A percentile compares a stretch with the other conserved stretches of the same genome.
Evolutionary conservation across 2,329 filamentous ascomycete genomes (phyloP).

Genomic region (Colletotrichum tamarilloi): DNA sequence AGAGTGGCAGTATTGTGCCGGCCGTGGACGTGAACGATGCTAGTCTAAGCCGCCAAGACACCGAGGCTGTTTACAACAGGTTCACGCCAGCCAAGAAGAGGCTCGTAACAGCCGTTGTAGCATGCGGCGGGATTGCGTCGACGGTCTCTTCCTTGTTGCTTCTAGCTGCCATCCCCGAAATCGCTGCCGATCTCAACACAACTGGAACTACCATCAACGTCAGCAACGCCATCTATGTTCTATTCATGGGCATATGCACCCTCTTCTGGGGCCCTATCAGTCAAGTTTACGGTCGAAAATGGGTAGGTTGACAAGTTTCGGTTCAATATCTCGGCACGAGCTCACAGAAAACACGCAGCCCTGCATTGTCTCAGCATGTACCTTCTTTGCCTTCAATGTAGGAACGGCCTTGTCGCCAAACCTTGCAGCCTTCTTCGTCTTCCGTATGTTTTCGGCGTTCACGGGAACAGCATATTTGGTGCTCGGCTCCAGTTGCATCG

Average conservation of each 20-base stretch:
- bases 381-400: constrained; percentile 73
- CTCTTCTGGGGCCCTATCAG: constrained; percentile 76
- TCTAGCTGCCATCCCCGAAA: constrained; percentile 78
- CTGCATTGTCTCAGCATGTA: constrained; percentile 40
- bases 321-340: constrained; percentile 33
- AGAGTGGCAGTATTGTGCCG: constrained; percentile 13
- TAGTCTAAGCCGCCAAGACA: constrained; percentile 25
- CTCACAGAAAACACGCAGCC: constrained; percentile 1
- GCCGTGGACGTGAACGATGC: background rate
- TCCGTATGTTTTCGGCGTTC: constrained; percentile 76
- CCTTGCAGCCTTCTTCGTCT: constrained; percentile 73
- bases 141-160: constrained; percentile 54
- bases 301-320: constrained; percentile 48
- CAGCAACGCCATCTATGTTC: constrained; percentile 77
- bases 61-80: constrained; percentile 21
- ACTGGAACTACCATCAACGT: constrained; percentile 76
- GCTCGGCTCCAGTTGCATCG: constrained; percentile 72
- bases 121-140: constrained; percentile 24
- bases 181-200: constrained; percentile 72
- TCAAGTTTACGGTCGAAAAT: constrained; percentile 64
- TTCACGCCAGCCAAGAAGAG: constrained; percentile 18
- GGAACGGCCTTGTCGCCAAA: constrained; percentile 76
- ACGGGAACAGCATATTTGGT: constrained; percentile 77
- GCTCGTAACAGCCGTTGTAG: constrained; percentile 25
- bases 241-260: constrained; percentile 76